These are phyloP conservation scores for Fragaria vesca DNA, from an alignment of 306 rosid genomes.

Conservation along the genomic window DNA sequence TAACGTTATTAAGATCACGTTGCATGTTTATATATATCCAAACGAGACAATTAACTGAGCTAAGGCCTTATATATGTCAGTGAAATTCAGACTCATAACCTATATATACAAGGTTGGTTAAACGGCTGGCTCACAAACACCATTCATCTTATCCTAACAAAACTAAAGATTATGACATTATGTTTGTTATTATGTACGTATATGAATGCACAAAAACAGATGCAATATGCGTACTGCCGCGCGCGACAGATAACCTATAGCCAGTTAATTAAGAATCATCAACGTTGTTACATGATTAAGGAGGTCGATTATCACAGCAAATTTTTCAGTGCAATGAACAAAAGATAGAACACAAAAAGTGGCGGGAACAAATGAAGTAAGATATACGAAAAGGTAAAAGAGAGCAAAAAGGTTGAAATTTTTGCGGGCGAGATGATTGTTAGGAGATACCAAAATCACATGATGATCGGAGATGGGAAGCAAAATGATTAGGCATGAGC, in stretches of 20 bases:
- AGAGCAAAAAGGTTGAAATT: constrained; percentile 26
- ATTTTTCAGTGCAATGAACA: not conserved
- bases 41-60: too few relatives aligned
- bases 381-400: not conserved
- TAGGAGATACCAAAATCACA: constrained; percentile 29
- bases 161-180: too few relatives aligned
- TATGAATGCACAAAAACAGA: too few relatives aligned
- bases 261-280: not conserved
- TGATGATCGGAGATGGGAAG: constrained; percentile 52
- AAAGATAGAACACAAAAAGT: constrained; percentile 12
- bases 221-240: not conserved
- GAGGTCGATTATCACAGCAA: not conserved
- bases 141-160: too few relatives aligned
- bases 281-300: not conserved
- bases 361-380: constrained; percentile 3
- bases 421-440: constrained; percentile 40
- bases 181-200: too few relatives aligned
- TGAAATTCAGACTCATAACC: too few relatives aligned
- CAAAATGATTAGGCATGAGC: constrained; percentile 74
- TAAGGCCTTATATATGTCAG: too few relatives aligned
- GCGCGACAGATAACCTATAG: not conserved
- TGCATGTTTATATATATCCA: too few relatives aligned
- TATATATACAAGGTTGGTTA: too few relatives aligned
- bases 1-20: too few relatives aligned
- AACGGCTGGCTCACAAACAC: too few relatives aligned